These are phyloP conservation scores for Candida sanyaensis DNA, from an alignment of 1,139 yeast genomes.

Conservation along the genomic window DNA sequence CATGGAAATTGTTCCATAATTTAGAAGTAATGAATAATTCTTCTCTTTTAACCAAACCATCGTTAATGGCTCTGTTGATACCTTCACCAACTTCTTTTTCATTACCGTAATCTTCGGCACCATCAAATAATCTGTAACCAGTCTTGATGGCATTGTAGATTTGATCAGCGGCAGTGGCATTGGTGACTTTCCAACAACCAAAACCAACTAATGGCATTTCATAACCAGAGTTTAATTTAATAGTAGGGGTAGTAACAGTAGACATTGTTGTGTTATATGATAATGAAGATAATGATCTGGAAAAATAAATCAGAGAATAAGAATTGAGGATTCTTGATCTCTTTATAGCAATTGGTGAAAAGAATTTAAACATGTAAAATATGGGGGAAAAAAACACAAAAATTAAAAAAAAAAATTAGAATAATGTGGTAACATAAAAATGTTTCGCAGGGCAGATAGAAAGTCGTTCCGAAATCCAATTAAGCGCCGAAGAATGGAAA, in stretches of 20 bases:
- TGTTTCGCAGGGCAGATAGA: not conserved
- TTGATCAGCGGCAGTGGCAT: slow-evolving; percentile 56
- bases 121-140: slow-evolving; percentile 77
- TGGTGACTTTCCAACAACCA: slow-evolving; percentile 70
- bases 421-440: too few species aligned
- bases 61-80: slow-evolving; percentile 60
- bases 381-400: not conserved
- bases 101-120: slow-evolving; percentile 79
- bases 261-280: not conserved
- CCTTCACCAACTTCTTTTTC: slow-evolving; percentile 77
- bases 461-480: not conserved
- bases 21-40: slow-evolving; percentile 50
- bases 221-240: slow-evolving; percentile 59
- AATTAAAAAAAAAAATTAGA: too few species aligned
- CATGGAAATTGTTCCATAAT: slow-evolving; percentile 79
- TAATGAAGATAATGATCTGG: not conserved
- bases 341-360: not conserved
- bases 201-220: slow-evolving; percentile 66
- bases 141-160: slow-evolving; percentile 66
- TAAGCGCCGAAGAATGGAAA: too few species aligned
- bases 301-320: not conserved
- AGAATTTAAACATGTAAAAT: not conserved
- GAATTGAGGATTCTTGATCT: not conserved
- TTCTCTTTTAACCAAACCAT: slow-evolving; percentile 56
- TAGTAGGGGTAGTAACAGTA: slow-evolving; percentile 21